Evolutionary conservation across 2,329 filamentous ascomycete genomes (phyloP), one percentile per base, ranked within the genome.

Genomic region (Tolypocladium amazonense): DNA sequence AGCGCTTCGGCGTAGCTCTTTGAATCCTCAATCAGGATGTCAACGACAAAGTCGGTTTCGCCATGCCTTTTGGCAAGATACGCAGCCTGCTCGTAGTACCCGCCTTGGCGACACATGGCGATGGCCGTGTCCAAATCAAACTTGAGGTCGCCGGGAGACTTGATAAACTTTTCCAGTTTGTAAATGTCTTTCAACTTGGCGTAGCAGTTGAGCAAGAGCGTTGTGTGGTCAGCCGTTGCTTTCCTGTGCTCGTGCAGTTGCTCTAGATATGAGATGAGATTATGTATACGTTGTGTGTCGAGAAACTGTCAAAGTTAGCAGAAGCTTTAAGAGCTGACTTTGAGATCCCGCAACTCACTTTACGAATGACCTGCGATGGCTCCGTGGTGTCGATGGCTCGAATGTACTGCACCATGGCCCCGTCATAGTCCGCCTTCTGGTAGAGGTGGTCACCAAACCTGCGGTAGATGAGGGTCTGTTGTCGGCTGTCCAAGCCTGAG

Each of bases 101-200:
- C 93, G 14, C 93, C 94, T 75, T 99, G 94, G 35, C 95, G 85
- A 70, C 94, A 99, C 92, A 99, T 97, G 2, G 88, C 86, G 64
- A 99, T 99, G 18, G 94, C 94, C 1, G 94, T 99, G 65, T 99
- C 94, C 3, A 97, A 80, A 71, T 99, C 94, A 68, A 99, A 99
- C 68, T 95, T 97, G 50, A 97, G 82, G 67, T 97, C 92, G 2
- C 90, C 92, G 0, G 93, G 92, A 35, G 92, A 92, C 70, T 96
- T 96, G 75, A 99, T 99, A 66, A 99, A 99, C 30, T 89, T 88
- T 69, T 99, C 93, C 8, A 99, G 80, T 75, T 99, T 99, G 60
- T 92, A 89, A 6, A 96, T 93, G 70, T 99, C 94, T 72, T 99
- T 99, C 20, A 97, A 78, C 70, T 99, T 99, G 0, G 94, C 94